Percentiles rank a stretch among this genome's conserved stretches.
Evolutionary conservation across 441 rosid species (phyloP).

Genomic region (Bocquillonia castaneifolia): DNA sequence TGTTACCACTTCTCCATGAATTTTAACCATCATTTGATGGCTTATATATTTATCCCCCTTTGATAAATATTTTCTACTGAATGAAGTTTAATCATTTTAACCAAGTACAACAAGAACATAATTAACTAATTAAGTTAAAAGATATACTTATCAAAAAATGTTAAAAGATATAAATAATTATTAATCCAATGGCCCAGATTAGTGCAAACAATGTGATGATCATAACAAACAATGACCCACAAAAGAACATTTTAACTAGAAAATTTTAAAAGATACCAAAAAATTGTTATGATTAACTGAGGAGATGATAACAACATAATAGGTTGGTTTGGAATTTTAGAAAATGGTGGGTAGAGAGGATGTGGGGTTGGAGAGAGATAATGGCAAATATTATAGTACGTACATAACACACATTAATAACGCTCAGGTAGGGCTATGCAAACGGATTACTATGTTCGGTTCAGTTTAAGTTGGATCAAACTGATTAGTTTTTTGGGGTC

Average conservation of each 20-base stretch:
- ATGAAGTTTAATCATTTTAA: conserved; percentile 29
- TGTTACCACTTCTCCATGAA: conserved; percentile 8
- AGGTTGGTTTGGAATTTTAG: conserved; percentile 48
- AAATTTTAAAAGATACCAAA: background rate
- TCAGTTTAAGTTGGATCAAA: no score
- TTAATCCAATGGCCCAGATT: background rate
- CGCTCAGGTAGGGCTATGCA: no score
- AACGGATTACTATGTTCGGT: no score
- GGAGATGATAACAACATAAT: conserved; percentile 45
- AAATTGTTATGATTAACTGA: conserved; percentile 30
- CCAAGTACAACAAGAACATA: conserved; percentile 28
- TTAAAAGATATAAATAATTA: background rate
- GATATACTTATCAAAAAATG: no score
- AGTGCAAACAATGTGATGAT: background rate
- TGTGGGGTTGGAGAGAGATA: conserved; percentile 24
- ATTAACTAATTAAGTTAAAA: conserved; percentile 3
- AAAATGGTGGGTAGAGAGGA: conserved; percentile 46
- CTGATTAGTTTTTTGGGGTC: no score
- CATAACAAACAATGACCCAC: conserved; percentile 4
- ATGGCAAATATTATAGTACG: conserved; percentile 20
- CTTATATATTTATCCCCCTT: conserved; percentile 6
- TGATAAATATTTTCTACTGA: conserved; percentile 21
- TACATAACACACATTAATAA: no score
- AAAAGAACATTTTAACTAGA: background rate
- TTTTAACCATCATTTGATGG: conserved; percentile 19